Evolutionary conservation across 768 basidiomycete species (phyloP).

Genomic region (Leccinum truebloodii): DNA sequence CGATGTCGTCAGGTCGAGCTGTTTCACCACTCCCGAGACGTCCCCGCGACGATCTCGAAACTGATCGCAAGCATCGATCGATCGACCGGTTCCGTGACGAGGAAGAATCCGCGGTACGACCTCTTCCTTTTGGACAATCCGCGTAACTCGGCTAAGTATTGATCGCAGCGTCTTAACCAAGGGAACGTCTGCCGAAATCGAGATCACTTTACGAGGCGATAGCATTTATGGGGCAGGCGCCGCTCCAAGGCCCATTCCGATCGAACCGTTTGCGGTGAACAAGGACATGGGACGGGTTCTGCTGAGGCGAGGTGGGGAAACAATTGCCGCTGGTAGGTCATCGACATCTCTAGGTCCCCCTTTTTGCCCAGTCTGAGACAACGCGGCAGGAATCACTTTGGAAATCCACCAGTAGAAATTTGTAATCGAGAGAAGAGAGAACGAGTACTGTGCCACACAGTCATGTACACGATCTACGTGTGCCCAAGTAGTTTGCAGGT

Average conservation of each 20-base stretch:
- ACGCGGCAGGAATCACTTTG: conserved; percentile 45
- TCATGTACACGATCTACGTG: conserved; percentile 24
- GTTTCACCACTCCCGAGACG: conserved; percentile 91
- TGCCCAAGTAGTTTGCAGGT: conserved; percentile 7
- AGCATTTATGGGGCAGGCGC: conserved; percentile 48
- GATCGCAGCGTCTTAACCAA: conserved; percentile 77
- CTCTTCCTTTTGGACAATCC: background rate
- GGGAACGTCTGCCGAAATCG: conserved; percentile 80
- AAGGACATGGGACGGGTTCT: conserved; percentile 97
- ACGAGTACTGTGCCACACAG: conserved; percentile 1
- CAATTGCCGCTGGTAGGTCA: conserved; percentile 81
- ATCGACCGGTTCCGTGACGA: conserved; percentile 68
- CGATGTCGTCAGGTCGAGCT: conserved; percentile 68
- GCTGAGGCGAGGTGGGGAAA: conserved; percentile 87
- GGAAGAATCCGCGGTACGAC: conserved; percentile 74
- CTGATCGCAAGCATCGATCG: conserved; percentile 81
- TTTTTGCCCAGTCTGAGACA: conserved; percentile 2
- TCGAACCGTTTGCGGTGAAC: conserved; percentile 84
- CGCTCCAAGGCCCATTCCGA: conserved; percentile 63
- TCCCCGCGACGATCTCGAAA: conserved; percentile 85
- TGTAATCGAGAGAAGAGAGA: conserved; percentile 7
- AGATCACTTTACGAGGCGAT: conserved; percentile 69
- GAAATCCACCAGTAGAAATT: conserved; percentile 36
- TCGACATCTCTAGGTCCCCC: background rate
- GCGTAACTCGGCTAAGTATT: conserved; percentile 7